phyloP scores from a whole-genome alignment of 495 filamentous ascomycete species.

The Penicillium paradoxum region DNA sequence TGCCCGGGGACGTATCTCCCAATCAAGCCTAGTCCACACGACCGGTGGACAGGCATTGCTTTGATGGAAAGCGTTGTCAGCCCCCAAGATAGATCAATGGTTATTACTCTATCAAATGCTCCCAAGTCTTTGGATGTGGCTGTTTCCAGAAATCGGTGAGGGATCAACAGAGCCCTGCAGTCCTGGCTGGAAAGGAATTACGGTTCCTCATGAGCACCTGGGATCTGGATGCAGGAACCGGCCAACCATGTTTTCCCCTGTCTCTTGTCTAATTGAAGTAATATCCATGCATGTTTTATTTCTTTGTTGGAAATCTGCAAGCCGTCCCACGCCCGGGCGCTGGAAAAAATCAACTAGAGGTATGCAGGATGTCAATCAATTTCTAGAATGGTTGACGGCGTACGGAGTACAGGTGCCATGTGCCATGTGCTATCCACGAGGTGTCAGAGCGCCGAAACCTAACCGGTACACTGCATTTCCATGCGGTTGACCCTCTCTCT shows the following conservation, averaged over 20 bases:
- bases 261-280: neutral
- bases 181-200: neutral
- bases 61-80: neutral
- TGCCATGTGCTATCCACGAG: neutral
- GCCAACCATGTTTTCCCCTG: conserved; percentile 14
- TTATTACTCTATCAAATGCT: neutral
- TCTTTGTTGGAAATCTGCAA: conserved; percentile 7
- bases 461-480: neutral
- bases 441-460: neutral
- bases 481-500: neutral
- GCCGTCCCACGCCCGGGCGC: neutral
- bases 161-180: neutral
- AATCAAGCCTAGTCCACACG: neutral
- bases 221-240: conserved; percentile 26
- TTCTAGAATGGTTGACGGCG: neutral
- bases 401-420: too few relatives aligned
- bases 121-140: conserved; percentile 2
- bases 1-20: neutral
- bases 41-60: neutral
- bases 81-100: neutral
- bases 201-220: neutral
- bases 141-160: neutral
- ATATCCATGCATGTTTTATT: conserved; percentile 4
- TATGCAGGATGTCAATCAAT: neutral
- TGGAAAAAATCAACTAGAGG: neutral